These are phyloP conservation scores for Pseudoscleropodium purum DNA, from an alignment of 225 moss, liverwort and hornwort species.

Conservation along the genomic window DNA sequence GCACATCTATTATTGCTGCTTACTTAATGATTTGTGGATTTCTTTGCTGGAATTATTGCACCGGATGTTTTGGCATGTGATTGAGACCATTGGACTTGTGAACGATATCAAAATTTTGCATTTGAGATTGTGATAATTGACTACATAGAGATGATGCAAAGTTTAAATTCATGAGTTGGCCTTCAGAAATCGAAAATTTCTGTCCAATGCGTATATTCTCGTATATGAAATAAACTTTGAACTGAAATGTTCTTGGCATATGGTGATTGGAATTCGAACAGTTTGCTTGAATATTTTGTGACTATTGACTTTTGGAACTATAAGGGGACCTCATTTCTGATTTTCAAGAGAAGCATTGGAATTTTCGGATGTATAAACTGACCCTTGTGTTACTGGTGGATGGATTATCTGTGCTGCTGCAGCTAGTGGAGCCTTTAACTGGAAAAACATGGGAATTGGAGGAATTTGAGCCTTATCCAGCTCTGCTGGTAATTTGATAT, in stretches of 20 bases:
- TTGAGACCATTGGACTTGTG: not conserved
- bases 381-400: not conserved
- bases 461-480: conserved; percentile 53
- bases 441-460: conserved; percentile 55
- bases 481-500: conserved; percentile 44
- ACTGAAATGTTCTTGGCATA: not conserved
- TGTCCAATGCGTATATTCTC: not conserved
- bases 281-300: not conserved
- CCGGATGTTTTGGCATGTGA: not conserved
- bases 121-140: not conserved
- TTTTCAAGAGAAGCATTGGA: not conserved
- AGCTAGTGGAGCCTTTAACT: conserved; percentile 69
- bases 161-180: not conserved
- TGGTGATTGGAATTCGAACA: not conserved
- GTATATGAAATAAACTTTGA: not conserved
- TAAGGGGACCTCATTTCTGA: not conserved
- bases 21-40: not conserved
- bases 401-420: conserved; percentile 15
- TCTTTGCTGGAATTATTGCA: not conserved
- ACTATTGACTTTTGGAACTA: not conserved
- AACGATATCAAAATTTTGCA: not conserved
- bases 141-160: not conserved
- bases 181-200: not conserved
- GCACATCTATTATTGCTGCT: not conserved
- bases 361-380: not conserved